Percentiles rank a stretch among this genome's conserved stretches.
Evolutionary conservation across 306 rosid species (phyloP).

Genomic region (Begonia masoniana): DNA sequence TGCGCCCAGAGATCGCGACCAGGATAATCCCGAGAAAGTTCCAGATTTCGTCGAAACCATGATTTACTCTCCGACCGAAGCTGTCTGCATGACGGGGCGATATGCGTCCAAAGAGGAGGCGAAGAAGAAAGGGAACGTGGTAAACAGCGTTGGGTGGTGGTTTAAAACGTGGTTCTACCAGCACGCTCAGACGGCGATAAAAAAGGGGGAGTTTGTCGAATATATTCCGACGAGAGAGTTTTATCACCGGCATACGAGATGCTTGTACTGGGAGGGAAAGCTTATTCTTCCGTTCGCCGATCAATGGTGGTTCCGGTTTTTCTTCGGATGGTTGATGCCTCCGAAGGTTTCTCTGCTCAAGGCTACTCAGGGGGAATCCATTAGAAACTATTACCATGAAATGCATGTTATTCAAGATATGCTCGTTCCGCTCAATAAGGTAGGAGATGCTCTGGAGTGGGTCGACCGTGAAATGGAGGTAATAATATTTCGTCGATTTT

Average conservation of each 20-base stretch:
- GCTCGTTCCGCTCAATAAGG: slow-evolving; percentile 91
- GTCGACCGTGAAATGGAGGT: slow-evolving; percentile 95
- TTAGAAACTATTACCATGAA: slow-evolving; percentile 92
- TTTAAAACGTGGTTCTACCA: slow-evolving; percentile 93
- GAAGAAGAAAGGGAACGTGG: slow-evolving; percentile 75
- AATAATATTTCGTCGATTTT: slow-evolving; percentile 2
- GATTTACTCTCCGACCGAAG: slow-evolving; percentile 59
- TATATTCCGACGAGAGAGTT: slow-evolving; percentile 90
- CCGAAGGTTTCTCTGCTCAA: slow-evolving; percentile 95
- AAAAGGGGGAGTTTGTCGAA: slow-evolving; percentile 81
- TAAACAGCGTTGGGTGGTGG: slow-evolving; percentile 93
- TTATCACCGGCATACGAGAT: slow-evolving; percentile 92
- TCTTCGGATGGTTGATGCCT: slow-evolving; percentile 97
- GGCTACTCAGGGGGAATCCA: slow-evolving; percentile 98
- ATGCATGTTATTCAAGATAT: slow-evolving; percentile 95
- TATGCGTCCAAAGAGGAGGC: slow-evolving; percentile 92
- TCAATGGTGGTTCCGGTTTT: slow-evolving; percentile 85
- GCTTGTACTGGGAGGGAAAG: slow-evolving; percentile 98
- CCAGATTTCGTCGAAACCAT: slow-evolving; percentile 95
- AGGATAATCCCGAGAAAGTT: slow-evolving; percentile 69
- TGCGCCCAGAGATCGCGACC: slow-evolving; percentile 84
- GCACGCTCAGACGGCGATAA: slow-evolving; percentile 68
- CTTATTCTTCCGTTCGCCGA: slow-evolving; percentile 95
- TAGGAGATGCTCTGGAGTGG: slow-evolving; percentile 92
- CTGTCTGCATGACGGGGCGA: slow-evolving; percentile 81